phyloP scores from a whole-genome alignment of 345 rosid species.

The Ceriops decandra region DNA sequence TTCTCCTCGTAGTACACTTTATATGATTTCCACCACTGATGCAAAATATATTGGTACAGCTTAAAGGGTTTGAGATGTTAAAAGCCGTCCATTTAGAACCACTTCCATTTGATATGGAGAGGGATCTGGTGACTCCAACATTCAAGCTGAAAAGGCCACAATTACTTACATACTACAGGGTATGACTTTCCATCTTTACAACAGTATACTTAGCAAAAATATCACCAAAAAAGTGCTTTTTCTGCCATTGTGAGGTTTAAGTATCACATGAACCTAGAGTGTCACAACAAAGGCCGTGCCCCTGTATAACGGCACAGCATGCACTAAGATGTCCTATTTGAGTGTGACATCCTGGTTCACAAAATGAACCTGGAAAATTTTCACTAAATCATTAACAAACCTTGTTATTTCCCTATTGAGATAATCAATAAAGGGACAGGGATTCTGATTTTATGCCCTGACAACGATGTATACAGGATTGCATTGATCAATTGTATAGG shows the following conservation, averaged over 20 bases:
- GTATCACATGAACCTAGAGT: too few species aligned
- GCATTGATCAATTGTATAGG: constrained; percentile 59
- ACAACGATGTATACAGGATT: constrained; percentile 36
- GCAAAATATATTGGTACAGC: constrained; percentile 40
- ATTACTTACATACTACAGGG: constrained; percentile 79
- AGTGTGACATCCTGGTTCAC: too few species aligned
- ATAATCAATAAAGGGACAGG: background rate
- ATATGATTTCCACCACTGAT: constrained; percentile 13
- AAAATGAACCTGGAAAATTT: too few species aligned
- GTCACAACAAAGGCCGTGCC: too few species aligned
- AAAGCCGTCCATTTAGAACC: constrained; percentile 85
- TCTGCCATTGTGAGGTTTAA: too few species aligned
- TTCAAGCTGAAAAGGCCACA: constrained; percentile 92
- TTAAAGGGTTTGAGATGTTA: constrained; percentile 84
- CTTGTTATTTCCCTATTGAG: background rate
- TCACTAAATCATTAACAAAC: background rate
- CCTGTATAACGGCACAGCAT: too few species aligned
- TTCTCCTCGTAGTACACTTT: background rate
- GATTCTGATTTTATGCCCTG: background rate
- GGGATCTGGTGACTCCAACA: constrained; percentile 85
- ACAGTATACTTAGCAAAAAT: background rate
- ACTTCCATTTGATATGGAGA: constrained; percentile 68
- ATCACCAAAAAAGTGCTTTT: too few species aligned
- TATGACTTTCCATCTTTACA: background rate
- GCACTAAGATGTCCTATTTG: too few species aligned